Evolutionary conservation across 441 rosid species (phyloP).

Genomic region (Populus hybrid): DNA sequence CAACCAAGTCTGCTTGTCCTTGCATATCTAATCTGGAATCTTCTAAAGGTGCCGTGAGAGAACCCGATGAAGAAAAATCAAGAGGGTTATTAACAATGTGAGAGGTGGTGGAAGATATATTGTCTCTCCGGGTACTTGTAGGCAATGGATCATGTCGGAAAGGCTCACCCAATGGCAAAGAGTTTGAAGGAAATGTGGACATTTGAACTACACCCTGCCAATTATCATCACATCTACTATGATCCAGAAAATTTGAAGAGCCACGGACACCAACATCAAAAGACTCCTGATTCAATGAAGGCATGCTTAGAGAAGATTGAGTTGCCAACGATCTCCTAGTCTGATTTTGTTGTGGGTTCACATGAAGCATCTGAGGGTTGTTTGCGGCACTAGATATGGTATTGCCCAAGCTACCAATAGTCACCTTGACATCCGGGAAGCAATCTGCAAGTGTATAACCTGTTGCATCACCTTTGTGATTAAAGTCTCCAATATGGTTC

Average conservation of each 20-base stretch:
- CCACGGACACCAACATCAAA: constrained; percentile 34
- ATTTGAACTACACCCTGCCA: constrained; percentile 45
- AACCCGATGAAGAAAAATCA: constrained; percentile 36
- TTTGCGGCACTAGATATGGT: constrained; percentile 35
- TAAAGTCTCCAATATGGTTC: constrained; percentile 42
- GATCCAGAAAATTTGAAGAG: constrained; percentile 42
- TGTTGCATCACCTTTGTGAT: constrained; percentile 30
- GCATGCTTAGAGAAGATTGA: constrained; percentile 45
- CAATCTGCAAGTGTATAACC: constrained; percentile 26
- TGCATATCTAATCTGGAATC: constrained; percentile 35
- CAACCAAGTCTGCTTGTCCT: constrained; percentile 34
- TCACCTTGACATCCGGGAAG: constrained; percentile 37
- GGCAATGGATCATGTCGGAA: constrained; percentile 31
- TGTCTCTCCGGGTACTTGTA: constrained; percentile 29
- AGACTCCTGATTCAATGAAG: constrained; percentile 38
- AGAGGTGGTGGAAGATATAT: constrained; percentile 26
- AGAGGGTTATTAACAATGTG: constrained; percentile 28
- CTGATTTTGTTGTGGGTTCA: constrained; percentile 30
- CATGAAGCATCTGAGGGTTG: constrained; percentile 43
- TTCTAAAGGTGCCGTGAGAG: constrained; percentile 26
- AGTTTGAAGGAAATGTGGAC: constrained; percentile 31
- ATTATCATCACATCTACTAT: constrained; percentile 37
- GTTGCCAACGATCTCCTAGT: constrained; percentile 36
- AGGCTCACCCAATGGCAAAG: constrained; percentile 34
- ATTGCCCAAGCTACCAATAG: constrained; percentile 43